A percentile compares a stretch with the other conserved stretches of the same genome.
Evolutionary conservation across 1,139 yeast species (phyloP).

Genomic region (Yamadazyma taylorii): DNA sequence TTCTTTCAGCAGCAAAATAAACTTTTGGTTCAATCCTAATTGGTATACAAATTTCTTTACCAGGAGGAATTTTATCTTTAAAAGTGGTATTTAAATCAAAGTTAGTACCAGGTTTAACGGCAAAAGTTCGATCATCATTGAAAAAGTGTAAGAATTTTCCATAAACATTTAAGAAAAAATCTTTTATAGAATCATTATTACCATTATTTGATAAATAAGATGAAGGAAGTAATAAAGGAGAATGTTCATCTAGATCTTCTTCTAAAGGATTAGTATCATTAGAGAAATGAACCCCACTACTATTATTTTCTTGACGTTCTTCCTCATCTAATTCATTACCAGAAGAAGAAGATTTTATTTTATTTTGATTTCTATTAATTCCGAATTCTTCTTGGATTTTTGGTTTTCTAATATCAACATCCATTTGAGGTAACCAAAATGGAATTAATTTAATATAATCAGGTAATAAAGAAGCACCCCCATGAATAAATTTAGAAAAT

Average conservation of each 20-base stretch:
- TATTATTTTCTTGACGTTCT: constrained; percentile 42
- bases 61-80: constrained; percentile 65
- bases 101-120: constrained; percentile 79
- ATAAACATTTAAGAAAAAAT: constrained; percentile 33
- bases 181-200: constrained; percentile 28
- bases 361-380: constrained; percentile 37
- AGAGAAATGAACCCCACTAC: constrained; percentile 46
- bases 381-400: constrained; percentile 67
- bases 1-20: constrained; percentile 81
- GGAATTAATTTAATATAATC: constrained; percentile 83
- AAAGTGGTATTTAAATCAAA: constrained; percentile 60
- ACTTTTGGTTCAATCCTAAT: constrained; percentile 84
- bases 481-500: constrained; percentile 95
- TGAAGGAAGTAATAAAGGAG: constrained; percentile 43
- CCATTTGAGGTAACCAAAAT: constrained; percentile 99
- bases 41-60: constrained; percentile 72
- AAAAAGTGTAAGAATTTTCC: constrained; percentile 47
- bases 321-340: constrained; percentile 53
- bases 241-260: constrained; percentile 46
- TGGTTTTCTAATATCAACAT: constrained; percentile 90
- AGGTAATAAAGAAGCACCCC: constrained; percentile 85
- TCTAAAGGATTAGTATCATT: constrained; percentile 50
- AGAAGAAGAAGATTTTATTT: constrained; percentile 38
- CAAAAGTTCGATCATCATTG: constrained; percentile 67
- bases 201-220: constrained; percentile 28